Conservation (phyloP, 202 grass and related monocot genomes). For the Zizania palustris region DNA sequence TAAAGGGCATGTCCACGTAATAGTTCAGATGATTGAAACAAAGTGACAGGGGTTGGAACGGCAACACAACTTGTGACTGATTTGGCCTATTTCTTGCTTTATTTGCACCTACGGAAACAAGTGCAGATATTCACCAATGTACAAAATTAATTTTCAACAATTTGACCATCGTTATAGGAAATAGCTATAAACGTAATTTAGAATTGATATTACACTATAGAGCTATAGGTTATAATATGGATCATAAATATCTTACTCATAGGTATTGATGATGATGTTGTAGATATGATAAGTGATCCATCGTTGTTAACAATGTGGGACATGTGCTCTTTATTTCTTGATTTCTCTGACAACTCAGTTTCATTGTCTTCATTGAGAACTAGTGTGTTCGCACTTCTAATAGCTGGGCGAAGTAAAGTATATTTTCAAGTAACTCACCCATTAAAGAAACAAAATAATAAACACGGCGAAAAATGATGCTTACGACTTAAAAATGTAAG, state of each 20-base stretch:
- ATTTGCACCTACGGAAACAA: slow-evolving; percentile 21
- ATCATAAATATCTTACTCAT: neutral
- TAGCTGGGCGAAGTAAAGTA: slow-evolving; percentile 48
- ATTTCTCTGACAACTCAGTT: slow-evolving; percentile 9
- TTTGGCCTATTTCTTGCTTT: neutral
- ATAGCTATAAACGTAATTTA: too few species aligned
- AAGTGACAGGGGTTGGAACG: slow-evolving; percentile 85
- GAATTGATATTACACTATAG: neutral
- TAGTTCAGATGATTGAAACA: slow-evolving; percentile 84
- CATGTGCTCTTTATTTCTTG: slow-evolving; percentile 37
- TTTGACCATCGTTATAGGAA: neutral
- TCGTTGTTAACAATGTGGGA: slow-evolving; percentile 33
- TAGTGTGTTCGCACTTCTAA: slow-evolving; percentile 40
- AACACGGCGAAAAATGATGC: slow-evolving; percentile 15
- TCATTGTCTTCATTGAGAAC: slow-evolving; percentile 53
- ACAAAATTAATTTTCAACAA: neutral
- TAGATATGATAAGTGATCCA: slow-evolving; percentile 14
- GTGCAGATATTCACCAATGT: slow-evolving; percentile 11
- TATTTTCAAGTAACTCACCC: slow-evolving; percentile 7
- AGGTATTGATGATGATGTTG: slow-evolving; percentile 10
- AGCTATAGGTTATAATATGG: neutral
- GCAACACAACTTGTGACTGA: slow-evolving; percentile 55
- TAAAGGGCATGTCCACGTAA: slow-evolving; percentile 88
- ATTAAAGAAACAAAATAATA: neutral
- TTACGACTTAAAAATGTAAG: slow-evolving; percentile 76